phyloP scores from a whole-genome alignment of 2,329 filamentous ascomycete genomes.

The Phaeosphaeriaceae sp. region DNA sequence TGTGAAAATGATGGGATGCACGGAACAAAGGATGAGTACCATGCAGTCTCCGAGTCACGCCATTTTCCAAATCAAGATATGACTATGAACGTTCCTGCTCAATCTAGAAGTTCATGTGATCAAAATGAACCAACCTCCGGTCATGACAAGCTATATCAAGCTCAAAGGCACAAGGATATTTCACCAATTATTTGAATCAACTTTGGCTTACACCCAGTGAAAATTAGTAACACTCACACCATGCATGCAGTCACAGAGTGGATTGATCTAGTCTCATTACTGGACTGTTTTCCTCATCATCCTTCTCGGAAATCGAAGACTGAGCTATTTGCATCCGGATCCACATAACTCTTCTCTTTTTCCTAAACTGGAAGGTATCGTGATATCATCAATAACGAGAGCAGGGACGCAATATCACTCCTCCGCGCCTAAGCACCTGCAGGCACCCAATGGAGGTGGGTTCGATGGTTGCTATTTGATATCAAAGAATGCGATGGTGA shows the following conservation, averaged over 20 bases:
- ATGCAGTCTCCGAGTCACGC: too few relatives aligned
- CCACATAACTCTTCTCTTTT: conserved; percentile 6
- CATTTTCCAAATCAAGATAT: too few relatives aligned
- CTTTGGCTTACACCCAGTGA: background rate
- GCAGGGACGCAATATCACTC: conserved; percentile 2
- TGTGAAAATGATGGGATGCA: too few relatives aligned
- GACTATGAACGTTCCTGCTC: too few relatives aligned
- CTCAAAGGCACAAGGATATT: too few relatives aligned
- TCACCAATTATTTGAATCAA: too few relatives aligned
- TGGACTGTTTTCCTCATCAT: conserved; percentile 8
- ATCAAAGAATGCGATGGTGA: conserved; percentile 21
- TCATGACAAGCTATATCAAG: too few relatives aligned
- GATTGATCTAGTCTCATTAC: conserved; percentile 9
- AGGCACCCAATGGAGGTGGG: conserved; percentile 13
- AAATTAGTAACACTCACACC: background rate
- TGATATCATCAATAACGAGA: conserved; percentile 16
- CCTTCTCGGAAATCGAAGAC: background rate
- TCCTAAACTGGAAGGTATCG: conserved; percentile 22
- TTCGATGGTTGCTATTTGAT: conserved; percentile 23
- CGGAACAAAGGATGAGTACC: too few relatives aligned
- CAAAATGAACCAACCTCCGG: too few relatives aligned
- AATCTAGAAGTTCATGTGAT: too few relatives aligned
- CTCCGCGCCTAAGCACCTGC: conserved; percentile 14
- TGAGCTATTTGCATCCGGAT: conserved; percentile 9
- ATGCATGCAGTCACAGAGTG: background rate